Base-by-base conservation (phyloP, 2,329 filamentous ascomycete species). In the Claviceps spartinae region DNA sequence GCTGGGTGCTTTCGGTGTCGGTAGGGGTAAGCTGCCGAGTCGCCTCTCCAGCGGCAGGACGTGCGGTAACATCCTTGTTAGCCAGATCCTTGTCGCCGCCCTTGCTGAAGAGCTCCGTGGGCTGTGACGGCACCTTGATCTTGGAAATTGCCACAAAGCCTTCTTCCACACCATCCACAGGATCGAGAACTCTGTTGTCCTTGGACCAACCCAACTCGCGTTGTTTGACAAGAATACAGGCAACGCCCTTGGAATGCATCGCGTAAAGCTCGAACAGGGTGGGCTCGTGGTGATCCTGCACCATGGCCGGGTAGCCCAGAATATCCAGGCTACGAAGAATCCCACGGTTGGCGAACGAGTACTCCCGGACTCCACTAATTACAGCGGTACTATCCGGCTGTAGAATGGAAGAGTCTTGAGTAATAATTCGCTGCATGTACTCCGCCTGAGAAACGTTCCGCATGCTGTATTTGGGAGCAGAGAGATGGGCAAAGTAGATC, bases 221-320 rank as follows among this genome's bases (percentile, higher is more conserved):
- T 64, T 91, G 88, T 66, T 86, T 91, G 65, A 98, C 82, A 57
- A 82, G 83, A 50, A 97, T 67, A 61, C 87, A 91, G 18, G 90
- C 90, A n/a, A 97, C 89, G 55, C 93, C 93, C 70, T 89, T 94
- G 11, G 93, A 96, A 67, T 98, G 91, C 85, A 96, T 95, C 36
- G 88, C 86, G 65, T 98, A 98, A 9, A 98, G 76, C 71, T 98
- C 93, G 62, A 98, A 97, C 14, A 96, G 71, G 5, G 84, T 82
- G 16, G 81, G 80, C 57, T 93, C 85, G 22, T 85, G 82, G 24
- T 74, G 74, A 41, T 79, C 78, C 54, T 81, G 75, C 6, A 76
- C 70, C 55, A 81, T 78, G 52, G 83, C 79, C 37, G 85, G 82
- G 59, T 77, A 83, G 61, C 83, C 81, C 26, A 97, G 77, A 62